phyloP scores from a whole-genome alignment of 1,284 basidiomycete species.

The Moesziomyces sp. region DNA sequence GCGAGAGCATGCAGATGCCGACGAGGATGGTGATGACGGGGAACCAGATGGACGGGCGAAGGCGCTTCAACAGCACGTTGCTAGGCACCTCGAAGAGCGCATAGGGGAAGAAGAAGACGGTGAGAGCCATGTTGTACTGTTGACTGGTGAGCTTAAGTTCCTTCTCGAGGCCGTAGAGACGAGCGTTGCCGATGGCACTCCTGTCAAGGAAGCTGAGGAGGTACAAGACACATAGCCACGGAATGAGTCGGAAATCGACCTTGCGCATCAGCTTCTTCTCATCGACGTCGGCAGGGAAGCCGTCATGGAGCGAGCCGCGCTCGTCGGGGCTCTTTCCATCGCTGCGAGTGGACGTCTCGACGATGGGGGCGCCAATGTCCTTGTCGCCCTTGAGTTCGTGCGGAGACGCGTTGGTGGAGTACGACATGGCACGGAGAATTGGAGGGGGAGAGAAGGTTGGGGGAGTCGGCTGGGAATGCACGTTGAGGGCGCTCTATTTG shows the following conservation, averaged over 20 bases:
- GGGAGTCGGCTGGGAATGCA: background rate
- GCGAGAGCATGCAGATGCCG: slow-evolving; percentile 77
- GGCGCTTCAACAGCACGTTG: slow-evolving; percentile 73
- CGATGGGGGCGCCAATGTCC: slow-evolving; percentile 11
- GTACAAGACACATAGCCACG: slow-evolving; percentile 58
- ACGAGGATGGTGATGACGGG: slow-evolving; percentile 69
- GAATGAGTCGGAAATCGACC: slow-evolving; percentile 59
- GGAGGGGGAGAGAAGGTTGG: background rate
- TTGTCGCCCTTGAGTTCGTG: slow-evolving; percentile 24
- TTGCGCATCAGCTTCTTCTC: slow-evolving; percentile 63
- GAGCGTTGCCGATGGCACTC: slow-evolving; percentile 69
- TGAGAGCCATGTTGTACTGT: slow-evolving; percentile 40
- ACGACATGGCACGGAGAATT: slow-evolving; percentile 12
- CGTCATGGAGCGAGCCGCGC: slow-evolving; percentile 9
- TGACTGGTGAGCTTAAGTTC: slow-evolving; percentile 31
- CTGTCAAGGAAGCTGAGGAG: slow-evolving; percentile 69
- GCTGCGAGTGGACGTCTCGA: slow-evolving; percentile 19
- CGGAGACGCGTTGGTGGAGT: slow-evolving; percentile 16
- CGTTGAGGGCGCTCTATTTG: background rate
- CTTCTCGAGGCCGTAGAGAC: slow-evolving; percentile 42
- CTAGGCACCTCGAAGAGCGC: slow-evolving; percentile 48
- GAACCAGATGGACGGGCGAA: slow-evolving; percentile 78
- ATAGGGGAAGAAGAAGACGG: slow-evolving; percentile 59
- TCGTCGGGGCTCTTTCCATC: slow-evolving; percentile 7
- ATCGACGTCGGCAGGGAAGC: slow-evolving; percentile 43